Evolutionary conservation across 768 basidiomycete species (phyloP).

Genomic region (Leccinum truebloodii): DNA sequence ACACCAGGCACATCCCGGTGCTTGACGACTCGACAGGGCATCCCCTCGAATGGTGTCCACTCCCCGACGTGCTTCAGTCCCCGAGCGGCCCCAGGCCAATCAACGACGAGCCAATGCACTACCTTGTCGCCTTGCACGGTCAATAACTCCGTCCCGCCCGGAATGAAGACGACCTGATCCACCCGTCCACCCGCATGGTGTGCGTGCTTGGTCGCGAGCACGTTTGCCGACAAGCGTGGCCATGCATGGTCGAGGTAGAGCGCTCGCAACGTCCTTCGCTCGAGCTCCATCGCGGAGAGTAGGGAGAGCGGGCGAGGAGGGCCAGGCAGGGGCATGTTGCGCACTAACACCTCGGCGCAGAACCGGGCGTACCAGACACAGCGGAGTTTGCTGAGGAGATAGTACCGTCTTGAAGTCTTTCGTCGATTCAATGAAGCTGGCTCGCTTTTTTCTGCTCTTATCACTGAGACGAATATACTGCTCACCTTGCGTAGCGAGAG

Average conservation of each 20-base stretch:
- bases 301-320: slow-evolving; percentile 6
- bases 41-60: slow-evolving; percentile 19
- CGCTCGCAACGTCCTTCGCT: slow-evolving; percentile 31
- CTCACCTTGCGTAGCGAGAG: slow-evolving; percentile 28
- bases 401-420: slow-evolving; percentile 32
- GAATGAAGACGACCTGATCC: slow-evolving; percentile 30
- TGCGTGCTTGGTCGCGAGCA: slow-evolving; percentile 10
- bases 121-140: slow-evolving; percentile 30
- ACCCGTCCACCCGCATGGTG: slow-evolving; percentile 5
- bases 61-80: slow-evolving; percentile 23
- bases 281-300: slow-evolving; percentile 26
- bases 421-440: background rate
- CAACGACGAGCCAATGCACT: slow-evolving; percentile 25
- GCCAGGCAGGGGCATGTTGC: slow-evolving; percentile 25
- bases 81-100: slow-evolving; percentile 11
- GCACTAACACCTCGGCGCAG: slow-evolving; percentile 24
- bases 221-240: slow-evolving; percentile 19
- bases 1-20: slow-evolving; percentile 17
- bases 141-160: slow-evolving; percentile 28
- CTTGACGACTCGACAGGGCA: slow-evolving; percentile 24
- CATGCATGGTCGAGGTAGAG: slow-evolving; percentile 26
- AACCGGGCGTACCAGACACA: slow-evolving; percentile 27
- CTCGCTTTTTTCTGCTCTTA: background rate
- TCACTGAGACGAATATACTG: background rate
- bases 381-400: slow-evolving; percentile 26